Base-by-base conservation (phyloP, 768 basidiomycete species). In the Scleroderma citrinum region DNA sequence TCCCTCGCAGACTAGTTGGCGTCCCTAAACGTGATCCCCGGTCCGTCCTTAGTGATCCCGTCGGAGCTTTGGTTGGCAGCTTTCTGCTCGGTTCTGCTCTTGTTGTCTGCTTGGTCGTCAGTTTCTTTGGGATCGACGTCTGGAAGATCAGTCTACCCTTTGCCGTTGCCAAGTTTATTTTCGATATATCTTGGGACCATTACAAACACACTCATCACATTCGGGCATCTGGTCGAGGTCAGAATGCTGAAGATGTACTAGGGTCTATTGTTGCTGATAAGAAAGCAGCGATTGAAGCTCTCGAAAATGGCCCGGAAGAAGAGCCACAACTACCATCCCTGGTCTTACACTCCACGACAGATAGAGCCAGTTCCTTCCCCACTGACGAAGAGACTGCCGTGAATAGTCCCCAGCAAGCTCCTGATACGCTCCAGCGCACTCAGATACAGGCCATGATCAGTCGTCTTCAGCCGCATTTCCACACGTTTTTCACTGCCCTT, bases 101-200 rank as follows among this genome's bases (percentile, higher is more conserved):
- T 14, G 66, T 78, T n/a, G 75, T 87, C 10, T 77, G 89, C 19
- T 80, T 95, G 46, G 80, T 83, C 5, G 80, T 85, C 52, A 87
- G 83, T 60, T 89, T 85, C 63, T 73, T 87, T 54, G 75, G 80
- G 40, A 72, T 90, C 16, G 85, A 90, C 46, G 87, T 90, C 3
- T 92, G 88, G 87, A 81, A 76, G 67, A 86, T 95, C 41, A 87
- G 81, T 3, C 75, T 91, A 11, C 91, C 94, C 0, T 91, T 91
- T 41, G 92, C 90, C 0, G 62, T 75, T 0, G 63, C 78, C 46
- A 92, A 92, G 66, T 74, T 93, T 32, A 31, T 77, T 5, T 80
- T 83, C 42, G 92, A 97, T 59, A 37, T 78, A 23, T 60, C 61
- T 38, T 77, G 80, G 79, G 81, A 83, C 59, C 68, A 76, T 56